Evolutionary conservation across 2,329 filamentous ascomycete species (phyloP).

Genomic region (Cadophora sp.): DNA sequence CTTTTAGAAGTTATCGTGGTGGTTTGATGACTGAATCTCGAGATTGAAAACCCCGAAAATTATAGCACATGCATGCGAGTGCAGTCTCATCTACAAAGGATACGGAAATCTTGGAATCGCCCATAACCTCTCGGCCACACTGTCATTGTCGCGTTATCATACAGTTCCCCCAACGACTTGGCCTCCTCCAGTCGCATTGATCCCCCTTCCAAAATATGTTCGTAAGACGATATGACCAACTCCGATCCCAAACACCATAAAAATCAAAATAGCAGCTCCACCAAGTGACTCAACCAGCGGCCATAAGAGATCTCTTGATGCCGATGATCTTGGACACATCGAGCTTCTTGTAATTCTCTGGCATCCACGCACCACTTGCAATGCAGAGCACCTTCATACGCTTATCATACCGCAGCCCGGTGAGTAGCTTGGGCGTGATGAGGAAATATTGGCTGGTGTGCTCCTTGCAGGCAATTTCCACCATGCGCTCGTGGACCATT

Average conservation of each 20-base stretch:
- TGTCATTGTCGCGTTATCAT: background rate
- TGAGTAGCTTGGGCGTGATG: conserved; percentile 94
- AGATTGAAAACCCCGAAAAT: background rate
- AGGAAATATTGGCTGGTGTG: conserved; percentile 90
- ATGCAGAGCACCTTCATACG: conserved; percentile 96
- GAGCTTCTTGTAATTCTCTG: conserved; percentile 51
- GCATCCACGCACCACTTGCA: conserved; percentile 82
- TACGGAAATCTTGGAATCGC: background rate
- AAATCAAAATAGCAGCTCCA: background rate
- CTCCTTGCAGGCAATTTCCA: conserved; percentile 91
- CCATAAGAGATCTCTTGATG: conserved; percentile 40
- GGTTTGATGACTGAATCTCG: background rate
- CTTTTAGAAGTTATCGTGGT: background rate
- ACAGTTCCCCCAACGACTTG: background rate
- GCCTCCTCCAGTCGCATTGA: background rate
- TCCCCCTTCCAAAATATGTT: background rate
- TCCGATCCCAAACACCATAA: background rate
- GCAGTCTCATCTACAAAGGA: conserved; percentile 2
- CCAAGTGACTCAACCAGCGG: conserved; percentile 25
- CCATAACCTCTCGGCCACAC: background rate
- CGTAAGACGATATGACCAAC: background rate
- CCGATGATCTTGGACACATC: conserved; percentile 43
- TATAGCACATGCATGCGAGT: background rate
- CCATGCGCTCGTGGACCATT: conserved; percentile 97
- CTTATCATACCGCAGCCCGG: conserved; percentile 81